Evolutionary conservation across 176 grass and related monocot genomes (phyloP).

Genomic region (Rhipidocladum racemiflorum): DNA sequence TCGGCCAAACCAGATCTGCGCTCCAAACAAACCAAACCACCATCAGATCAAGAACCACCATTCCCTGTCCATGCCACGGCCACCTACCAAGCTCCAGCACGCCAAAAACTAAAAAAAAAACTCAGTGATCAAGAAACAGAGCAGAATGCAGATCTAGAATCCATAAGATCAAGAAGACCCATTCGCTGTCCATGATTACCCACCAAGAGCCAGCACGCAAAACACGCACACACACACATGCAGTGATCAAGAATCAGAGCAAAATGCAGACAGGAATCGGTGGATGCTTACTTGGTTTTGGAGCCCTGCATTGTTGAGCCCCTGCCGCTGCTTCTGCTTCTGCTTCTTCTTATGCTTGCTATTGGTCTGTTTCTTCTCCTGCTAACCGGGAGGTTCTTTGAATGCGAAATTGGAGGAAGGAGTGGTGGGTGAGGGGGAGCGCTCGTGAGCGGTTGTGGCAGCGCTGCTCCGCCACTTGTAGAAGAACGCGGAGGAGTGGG

Average conservation of each 20-base stretch:
- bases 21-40: background rate
- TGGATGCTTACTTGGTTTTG: constrained; percentile 36
- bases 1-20: constrained; percentile 65
- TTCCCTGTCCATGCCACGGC: background rate
- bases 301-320: constrained; percentile 39
- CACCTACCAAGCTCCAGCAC: constrained; percentile 2
- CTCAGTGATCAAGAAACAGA: background rate
- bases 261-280: background rate
- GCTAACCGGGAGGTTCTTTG: background rate
- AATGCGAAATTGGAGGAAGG: constrained; percentile 10
- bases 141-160: background rate
- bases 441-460: constrained; percentile 37
- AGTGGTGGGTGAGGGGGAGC: background rate
- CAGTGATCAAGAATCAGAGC: background rate
- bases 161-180: too few relatives aligned
- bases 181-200: too few relatives aligned
- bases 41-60: background rate
- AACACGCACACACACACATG: too few relatives aligned
- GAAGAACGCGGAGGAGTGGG: constrained; percentile 30
- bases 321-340: background rate
- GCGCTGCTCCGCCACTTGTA: constrained; percentile 18
- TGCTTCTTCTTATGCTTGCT: background rate
- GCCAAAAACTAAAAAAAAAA: background rate
- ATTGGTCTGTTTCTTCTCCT: background rate
- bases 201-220: too few relatives aligned